Percentiles rank a stretch among this genome's conserved stretches.
Evolutionary conservation across 208 protist genomes (phyloP).

Genomic region (Acanthamoeba sp.): DNA sequence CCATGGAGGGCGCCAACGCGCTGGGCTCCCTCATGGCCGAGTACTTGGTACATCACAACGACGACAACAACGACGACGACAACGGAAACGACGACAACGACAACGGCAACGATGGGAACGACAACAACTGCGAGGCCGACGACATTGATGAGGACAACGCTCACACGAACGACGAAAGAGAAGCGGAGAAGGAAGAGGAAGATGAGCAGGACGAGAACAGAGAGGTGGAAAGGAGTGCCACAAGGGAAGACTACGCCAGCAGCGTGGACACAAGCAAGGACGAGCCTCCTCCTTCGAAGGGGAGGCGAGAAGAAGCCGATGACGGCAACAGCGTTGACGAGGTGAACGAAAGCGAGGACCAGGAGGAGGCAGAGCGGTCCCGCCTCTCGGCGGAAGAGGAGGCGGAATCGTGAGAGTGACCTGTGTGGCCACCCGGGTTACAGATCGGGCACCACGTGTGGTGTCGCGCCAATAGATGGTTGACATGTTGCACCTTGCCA

Average conservation of each 20-base stretch:
- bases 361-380: too few species aligned
- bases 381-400: too few species aligned
- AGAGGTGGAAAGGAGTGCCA: too few species aligned
- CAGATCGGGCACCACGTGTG: too few species aligned
- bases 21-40: constrained; percentile 10
- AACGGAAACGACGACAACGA: not conserved
- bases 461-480: too few species aligned
- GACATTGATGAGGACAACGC: not conserved
- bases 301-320: not conserved
- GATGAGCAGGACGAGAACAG: too few species aligned
- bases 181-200: not conserved
- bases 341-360: not conserved
- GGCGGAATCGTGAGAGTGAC: too few species aligned
- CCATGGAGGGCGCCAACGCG: not conserved
- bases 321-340: not conserved
- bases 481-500: too few species aligned
- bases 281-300: not conserved
- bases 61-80: not conserved
- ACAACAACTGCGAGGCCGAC: not conserved
- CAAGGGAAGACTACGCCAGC: not conserved
- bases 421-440: too few species aligned
- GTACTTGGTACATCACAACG: not conserved
- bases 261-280: not conserved
- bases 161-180: not conserved
- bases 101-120: not conserved